These are phyloP conservation scores for Venturia asperata DNA, from an alignment of 2,329 filamentous ascomycete genomes.

Conservation along the genomic window DNA sequence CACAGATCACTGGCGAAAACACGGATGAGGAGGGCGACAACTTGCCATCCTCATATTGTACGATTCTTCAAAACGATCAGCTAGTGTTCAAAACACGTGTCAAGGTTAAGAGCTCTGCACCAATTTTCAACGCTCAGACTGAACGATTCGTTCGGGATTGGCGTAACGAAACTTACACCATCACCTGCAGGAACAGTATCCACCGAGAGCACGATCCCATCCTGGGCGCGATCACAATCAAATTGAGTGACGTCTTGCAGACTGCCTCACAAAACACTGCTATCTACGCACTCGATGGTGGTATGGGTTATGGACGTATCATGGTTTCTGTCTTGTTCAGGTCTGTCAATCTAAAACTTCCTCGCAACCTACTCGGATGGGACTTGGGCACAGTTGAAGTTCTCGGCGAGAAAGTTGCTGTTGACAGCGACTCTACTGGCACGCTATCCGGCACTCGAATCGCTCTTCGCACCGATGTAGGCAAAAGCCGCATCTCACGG, in stretches of 20 bases:
- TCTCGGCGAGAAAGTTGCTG: background rate
- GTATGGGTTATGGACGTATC: conserved; percentile 7
- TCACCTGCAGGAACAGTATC: background rate
- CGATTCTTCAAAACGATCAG: conserved; percentile 8
- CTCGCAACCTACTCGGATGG: background rate
- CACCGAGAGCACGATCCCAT: conserved; percentile 10
- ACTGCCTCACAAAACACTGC: conserved; percentile 2
- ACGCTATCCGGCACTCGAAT: background rate
- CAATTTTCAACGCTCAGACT: conserved; percentile 7
- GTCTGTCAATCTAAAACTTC: background rate
- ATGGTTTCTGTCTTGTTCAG: conserved; percentile 8
- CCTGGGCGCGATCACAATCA: background rate
- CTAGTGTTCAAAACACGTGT: conserved; percentile 8
- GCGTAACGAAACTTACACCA: conserved; percentile 4
- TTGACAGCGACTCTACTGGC: background rate
- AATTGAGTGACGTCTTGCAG: background rate
- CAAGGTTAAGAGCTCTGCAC: conserved; percentile 1
- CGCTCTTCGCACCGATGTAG: background rate
- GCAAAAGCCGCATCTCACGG: background rate
- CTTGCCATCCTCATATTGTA: conserved; percentile 39
- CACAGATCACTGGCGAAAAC: conserved; percentile 41
- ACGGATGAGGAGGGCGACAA: conserved; percentile 55
- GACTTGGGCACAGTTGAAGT: conserved; percentile 1
- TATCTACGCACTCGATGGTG: background rate
- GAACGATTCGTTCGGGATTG: conserved; percentile 7